Conservation (phyloP, 2,329 filamentous ascomycete species). For the Pseudogymnoascus destructans region DNA sequence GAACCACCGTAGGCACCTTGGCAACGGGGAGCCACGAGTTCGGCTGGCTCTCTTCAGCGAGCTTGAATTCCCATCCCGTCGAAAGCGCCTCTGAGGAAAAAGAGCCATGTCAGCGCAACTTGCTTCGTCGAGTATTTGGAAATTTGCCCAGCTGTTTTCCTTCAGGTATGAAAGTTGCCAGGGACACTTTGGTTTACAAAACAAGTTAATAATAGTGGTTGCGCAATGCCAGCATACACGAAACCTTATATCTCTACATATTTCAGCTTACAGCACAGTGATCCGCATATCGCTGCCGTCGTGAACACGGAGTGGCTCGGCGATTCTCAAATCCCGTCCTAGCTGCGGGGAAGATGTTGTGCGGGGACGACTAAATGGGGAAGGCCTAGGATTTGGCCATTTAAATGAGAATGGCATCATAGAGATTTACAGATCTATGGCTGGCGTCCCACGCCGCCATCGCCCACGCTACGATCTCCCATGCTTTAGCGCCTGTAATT, state of each 20-base stretch:
- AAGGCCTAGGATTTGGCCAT: background rate
- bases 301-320: background rate
- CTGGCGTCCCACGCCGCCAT: background rate
- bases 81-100: background rate
- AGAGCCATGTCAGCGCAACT: background rate
- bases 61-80: background rate
- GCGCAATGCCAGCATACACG: background rate
- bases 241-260: background rate
- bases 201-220: background rate
- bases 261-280: background rate
- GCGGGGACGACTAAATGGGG: background rate
- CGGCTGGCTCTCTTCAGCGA: background rate
- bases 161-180: background rate
- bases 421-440: background rate
- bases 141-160: background rate
- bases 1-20: slow-evolving; percentile 8
- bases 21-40: background rate
- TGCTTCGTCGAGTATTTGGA: background rate
- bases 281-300: background rate
- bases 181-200: background rate
- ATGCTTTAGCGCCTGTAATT: background rate
- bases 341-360: background rate
- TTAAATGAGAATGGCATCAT: background rate
- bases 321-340: background rate
- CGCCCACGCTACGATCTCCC: background rate